A percentile compares a stretch with the other conserved stretches of the same genome.
Evolutionary conservation across 257 asterid genomes (phyloP).

Genomic region (Solanum pennellii): DNA sequence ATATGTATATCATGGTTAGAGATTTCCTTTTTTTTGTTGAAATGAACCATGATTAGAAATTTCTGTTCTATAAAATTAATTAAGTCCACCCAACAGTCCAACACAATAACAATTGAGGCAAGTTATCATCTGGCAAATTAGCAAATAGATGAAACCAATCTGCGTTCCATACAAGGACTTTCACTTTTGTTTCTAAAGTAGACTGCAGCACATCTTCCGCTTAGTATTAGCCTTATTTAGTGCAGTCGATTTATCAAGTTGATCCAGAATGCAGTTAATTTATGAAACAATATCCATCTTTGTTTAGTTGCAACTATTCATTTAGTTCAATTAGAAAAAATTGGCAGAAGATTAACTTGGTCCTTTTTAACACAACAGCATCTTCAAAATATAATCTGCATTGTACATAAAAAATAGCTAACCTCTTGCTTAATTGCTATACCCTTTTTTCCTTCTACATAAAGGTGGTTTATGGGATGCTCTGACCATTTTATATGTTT

Average conservation of each 20-base stretch:
- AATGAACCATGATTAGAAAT: neutral
- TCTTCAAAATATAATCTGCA: neutral
- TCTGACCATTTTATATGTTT: neutral
- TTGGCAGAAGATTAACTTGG: neutral
- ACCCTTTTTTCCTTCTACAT: neutral
- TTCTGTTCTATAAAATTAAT: neutral
- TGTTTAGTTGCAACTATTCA: neutral
- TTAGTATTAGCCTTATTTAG: neutral
- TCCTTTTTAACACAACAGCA: neutral
- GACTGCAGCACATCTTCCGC: neutral
- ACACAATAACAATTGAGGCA: neutral
- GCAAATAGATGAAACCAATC: neutral
- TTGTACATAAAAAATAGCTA: neutral
- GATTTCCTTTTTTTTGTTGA: neutral
- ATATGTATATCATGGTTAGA: neutral
- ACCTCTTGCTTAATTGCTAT: neutral
- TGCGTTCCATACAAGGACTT: neutral
- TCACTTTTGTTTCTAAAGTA: neutral
- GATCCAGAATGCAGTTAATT: neutral
- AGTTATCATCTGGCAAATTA: neutral
- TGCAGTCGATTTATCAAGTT: neutral
- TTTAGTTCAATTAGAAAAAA: neutral
- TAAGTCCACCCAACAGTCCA: neutral
- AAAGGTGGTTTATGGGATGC: neutral
- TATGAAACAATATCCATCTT: neutral